phyloP scores from a whole-genome alignment of 208 protist species.

The Wallacemonas sp. region DNA sequence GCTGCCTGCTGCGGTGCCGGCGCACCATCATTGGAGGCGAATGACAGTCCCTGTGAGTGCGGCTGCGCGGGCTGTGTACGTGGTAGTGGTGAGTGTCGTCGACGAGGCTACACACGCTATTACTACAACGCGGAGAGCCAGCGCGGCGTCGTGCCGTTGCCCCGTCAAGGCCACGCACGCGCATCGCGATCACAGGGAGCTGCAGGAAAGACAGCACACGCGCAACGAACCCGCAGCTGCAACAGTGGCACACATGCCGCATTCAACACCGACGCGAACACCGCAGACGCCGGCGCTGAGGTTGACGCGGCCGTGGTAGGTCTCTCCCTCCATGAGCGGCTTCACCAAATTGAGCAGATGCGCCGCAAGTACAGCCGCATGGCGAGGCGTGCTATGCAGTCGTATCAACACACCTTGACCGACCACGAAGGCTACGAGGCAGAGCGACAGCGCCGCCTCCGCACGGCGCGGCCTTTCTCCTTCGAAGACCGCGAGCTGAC shows the following conservation, averaged over 20 bases:
- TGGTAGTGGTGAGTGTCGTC: background rate
- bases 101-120: slow-evolving; percentile 10
- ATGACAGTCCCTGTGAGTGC: background rate
- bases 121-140: slow-evolving; percentile 13
- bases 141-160: background rate
- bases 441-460: slow-evolving; percentile 37
- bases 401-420: slow-evolving; percentile 53
- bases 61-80: background rate
- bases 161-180: background rate
- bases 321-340: slow-evolving; percentile 25
- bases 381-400: slow-evolving; percentile 49
- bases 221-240: too few relatives aligned
- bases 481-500: slow-evolving; percentile 68
- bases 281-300: background rate
- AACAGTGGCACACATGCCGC: too few relatives aligned
- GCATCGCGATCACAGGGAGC: too few relatives aligned
- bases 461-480: slow-evolving; percentile 47
- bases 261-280: background rate
- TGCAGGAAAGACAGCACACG: too few relatives aligned
- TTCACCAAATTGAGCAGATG: slow-evolving; percentile 48
- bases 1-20: background rate
- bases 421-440: slow-evolving; percentile 54
- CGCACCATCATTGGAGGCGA: background rate
- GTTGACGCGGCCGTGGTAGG: background rate
- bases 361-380: slow-evolving; percentile 45